A percentile compares a stretch with the other conserved stretches of the same genome.
Evolutionary conservation across 345 rosid species (phyloP).

Genomic region (Populus simonii): DNA sequence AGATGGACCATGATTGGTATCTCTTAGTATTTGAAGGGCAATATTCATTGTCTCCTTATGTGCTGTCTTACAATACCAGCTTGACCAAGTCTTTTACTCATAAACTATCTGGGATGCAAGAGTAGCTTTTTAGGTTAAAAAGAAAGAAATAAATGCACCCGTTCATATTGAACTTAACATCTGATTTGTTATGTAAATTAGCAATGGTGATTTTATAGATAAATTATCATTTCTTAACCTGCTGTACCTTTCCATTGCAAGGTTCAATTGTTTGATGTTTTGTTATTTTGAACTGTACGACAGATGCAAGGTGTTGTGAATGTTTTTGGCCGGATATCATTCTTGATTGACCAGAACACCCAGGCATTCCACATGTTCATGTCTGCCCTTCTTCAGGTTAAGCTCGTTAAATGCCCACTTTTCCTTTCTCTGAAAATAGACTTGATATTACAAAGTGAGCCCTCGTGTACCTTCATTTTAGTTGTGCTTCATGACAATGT

Average conservation of each 20-base stretch:
- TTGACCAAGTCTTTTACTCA: background rate
- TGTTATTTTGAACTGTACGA: background rate
- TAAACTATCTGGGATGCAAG: background rate
- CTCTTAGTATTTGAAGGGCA: background rate
- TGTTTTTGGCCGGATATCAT: slow-evolving; percentile 32
- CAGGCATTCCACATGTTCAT: slow-evolving; percentile 38
- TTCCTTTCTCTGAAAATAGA: background rate
- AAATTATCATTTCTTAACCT: background rate
- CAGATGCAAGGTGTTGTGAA: slow-evolving; percentile 41
- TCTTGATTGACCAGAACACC: slow-evolving; percentile 33
- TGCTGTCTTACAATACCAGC: background rate
- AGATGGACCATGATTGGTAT: background rate
- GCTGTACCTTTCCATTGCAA: too few species aligned
- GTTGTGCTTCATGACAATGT: background rate
- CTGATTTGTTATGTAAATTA: background rate
- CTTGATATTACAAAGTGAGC: background rate
- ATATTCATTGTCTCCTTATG: background rate
- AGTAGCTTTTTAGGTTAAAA: background rate
- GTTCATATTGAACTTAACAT: background rate
- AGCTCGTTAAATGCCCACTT: background rate
- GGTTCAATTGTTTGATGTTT: background rate
- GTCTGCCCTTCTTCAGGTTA: slow-evolving; percentile 36
- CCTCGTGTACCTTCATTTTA: background rate
- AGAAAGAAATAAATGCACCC: background rate
- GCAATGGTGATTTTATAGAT: background rate